Evolutionary conservation across 2,329 filamentous ascomycete species (phyloP), one percentile per base, ranked within the genome.

Genomic region (Fusarium sp.): DNA sequence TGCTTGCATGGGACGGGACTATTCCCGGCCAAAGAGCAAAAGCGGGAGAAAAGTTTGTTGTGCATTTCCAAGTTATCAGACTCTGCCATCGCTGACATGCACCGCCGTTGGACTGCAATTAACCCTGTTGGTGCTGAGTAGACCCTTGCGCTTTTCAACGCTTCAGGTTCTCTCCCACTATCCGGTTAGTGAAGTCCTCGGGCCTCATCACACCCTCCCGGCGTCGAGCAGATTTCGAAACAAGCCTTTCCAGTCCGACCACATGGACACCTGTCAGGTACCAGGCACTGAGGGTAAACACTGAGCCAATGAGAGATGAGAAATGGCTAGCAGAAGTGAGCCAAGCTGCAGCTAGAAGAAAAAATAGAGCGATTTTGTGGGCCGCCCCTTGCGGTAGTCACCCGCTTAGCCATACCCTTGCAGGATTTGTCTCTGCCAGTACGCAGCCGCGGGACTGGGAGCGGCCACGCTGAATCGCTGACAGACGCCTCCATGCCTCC

Each of bases 201-300:
- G 35, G 35, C 35, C 35, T 19, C 35, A n/a, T 53, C 58, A 70
- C 62, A 70, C 57, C 58, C 54, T 52, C 46, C 33, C 47, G 47
- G 35, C 30, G 46, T 30, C 49, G 43, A 58, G 53, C 47, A 59
- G 54, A 60, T 58, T 68, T 71, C 49, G 64, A 70, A 70, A 68
- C 70, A 73, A 72, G 67, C 78, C 78, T 79, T 76, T 79, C 72
- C 79, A 71, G 73, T 73, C 71, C 67, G 68, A 74, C 78, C 79
- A 80, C 77, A 80, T 80, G 77, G 76, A 73, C 68, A 61, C 60
- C 74, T 78, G 78, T 76, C 78, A 82, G 80, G 80, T 77, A 82
- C 80, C 78, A 78, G 78, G 77, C 71, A 77, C 77, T 52, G 68
- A 62, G 67, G 70, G 71, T 46, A 56, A 67, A 53, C 32, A 53